phyloP scores from a whole-genome alignment of 148 eudicot species.

The Polygonum maritimum region DNA sequence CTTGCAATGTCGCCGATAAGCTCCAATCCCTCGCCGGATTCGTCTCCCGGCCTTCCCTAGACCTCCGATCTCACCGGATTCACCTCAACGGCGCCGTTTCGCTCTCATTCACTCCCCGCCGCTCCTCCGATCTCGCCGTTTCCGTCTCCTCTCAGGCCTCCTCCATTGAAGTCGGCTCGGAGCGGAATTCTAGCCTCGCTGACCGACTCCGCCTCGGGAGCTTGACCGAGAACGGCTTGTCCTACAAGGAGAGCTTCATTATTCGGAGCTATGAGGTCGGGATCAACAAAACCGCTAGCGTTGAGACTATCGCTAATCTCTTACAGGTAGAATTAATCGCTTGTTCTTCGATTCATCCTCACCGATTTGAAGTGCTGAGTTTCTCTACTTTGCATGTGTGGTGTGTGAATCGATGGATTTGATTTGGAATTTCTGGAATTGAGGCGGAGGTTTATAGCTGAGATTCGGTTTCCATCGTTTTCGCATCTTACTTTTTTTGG shows the following conservation, averaged over 20 bases:
- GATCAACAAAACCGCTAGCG: slow-evolving; percentile 88
- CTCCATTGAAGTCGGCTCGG: background rate
- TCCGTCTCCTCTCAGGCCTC: slow-evolving; percentile 7
- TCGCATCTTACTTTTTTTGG: background rate
- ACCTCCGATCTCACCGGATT: background rate
- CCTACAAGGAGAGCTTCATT: slow-evolving; percentile 80
- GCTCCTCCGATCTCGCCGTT: slow-evolving; percentile 1
- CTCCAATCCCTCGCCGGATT: slow-evolving; percentile 30
- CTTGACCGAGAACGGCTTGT: slow-evolving; percentile 65
- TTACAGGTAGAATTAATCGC: slow-evolving; percentile 39
- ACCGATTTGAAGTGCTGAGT: background rate
- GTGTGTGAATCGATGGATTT: background rate
- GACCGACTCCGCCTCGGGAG: slow-evolving; percentile 64
- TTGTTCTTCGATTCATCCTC: background rate
- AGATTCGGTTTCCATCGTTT: background rate
- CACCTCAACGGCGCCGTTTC: slow-evolving; percentile 13
- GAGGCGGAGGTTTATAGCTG: too few species aligned
- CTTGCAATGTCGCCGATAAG: slow-evolving; percentile 28
- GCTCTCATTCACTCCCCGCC: slow-evolving; percentile 5
- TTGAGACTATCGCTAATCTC: slow-evolving; percentile 89
- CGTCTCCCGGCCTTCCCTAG: slow-evolving; percentile 26
- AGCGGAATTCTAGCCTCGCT: slow-evolving; percentile 21
- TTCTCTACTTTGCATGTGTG: background rate
- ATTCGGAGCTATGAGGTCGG: slow-evolving; percentile 90
- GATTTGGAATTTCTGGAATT: background rate